phyloP scores from a whole-genome alignment of 768 basidiomycete genomes.

The Pluteus cervinus region DNA sequence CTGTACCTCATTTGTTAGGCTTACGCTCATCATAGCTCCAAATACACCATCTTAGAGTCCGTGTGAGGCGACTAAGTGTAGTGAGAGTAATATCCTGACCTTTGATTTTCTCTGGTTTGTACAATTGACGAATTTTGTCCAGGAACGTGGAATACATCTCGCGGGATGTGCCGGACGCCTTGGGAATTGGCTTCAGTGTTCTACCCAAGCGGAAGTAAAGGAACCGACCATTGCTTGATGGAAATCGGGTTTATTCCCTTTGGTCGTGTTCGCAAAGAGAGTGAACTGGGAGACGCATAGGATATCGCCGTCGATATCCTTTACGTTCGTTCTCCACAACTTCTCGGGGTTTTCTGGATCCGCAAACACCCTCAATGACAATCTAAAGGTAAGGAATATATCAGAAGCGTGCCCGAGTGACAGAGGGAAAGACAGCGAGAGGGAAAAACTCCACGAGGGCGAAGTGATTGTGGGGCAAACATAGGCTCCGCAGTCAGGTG shows the following conservation, averaged over 20 bases:
- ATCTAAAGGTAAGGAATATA: slow-evolving; percentile 30
- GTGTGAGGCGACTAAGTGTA: slow-evolving; percentile 3
- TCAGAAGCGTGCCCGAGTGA: not conserved
- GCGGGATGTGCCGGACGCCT: slow-evolving; percentile 66
- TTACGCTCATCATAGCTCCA: slow-evolving; percentile 95
- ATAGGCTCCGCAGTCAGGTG: slow-evolving; percentile 11
- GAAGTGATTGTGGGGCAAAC: too few species aligned
- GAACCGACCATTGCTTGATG: slow-evolving; percentile 81
- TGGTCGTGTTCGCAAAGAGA: slow-evolving; percentile 77
- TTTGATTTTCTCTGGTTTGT: slow-evolving; percentile 73
- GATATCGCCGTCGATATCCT: slow-evolving; percentile 85
- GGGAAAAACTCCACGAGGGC: slow-evolving; percentile 9
- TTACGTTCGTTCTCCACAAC: slow-evolving; percentile 87
- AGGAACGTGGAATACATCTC: slow-evolving; percentile 70
- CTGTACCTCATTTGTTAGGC: slow-evolving; percentile 76
- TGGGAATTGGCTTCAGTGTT: slow-evolving; percentile 4
- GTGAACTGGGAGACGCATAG: slow-evolving; percentile 96
- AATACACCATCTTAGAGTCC: slow-evolving; percentile 73
- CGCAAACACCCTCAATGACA: slow-evolving; percentile 69
- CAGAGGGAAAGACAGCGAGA: slow-evolving; percentile 5
- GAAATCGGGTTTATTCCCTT: slow-evolving; percentile 90
- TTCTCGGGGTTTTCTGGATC: slow-evolving; percentile 44
- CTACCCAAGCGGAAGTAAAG: slow-evolving; percentile 1
- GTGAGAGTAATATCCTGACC: slow-evolving; percentile 36
- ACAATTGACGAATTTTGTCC: slow-evolving; percentile 55